These are phyloP conservation scores for Penicillium bialowiezense DNA, from an alignment of 495 filamentous ascomycete species.

Conservation along the genomic window DNA sequence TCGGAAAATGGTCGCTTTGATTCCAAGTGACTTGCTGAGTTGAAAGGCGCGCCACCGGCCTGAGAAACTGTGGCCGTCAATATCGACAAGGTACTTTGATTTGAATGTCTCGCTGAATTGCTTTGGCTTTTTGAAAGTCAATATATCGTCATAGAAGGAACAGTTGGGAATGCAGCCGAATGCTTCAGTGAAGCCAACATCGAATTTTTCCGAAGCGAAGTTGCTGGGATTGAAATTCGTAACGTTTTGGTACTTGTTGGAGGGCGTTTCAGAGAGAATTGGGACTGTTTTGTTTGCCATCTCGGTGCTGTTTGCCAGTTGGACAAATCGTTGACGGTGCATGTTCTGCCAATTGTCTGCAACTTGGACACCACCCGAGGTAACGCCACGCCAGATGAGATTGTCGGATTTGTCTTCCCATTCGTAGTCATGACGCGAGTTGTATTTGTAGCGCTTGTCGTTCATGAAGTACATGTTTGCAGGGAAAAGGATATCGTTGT, in stretches of 20 bases:
- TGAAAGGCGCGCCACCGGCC: conserved; percentile 70
- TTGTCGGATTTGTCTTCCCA: conserved; percentile 40
- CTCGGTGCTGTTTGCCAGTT: conserved; percentile 56
- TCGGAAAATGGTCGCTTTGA: conserved; percentile 72
- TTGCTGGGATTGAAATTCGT: conserved; percentile 25
- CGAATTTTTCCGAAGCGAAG: conserved; percentile 36
- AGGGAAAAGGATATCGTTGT: conserved; percentile 78
- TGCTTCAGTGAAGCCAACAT: conserved; percentile 41
- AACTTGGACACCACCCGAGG: conserved; percentile 41
- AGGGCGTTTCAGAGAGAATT: conserved; percentile 23
- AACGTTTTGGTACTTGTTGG: conserved; percentile 14
- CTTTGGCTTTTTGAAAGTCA: conserved; percentile 24
- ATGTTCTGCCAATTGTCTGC: conserved; percentile 32
- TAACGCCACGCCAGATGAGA: conserved; percentile 51
- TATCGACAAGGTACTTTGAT: conserved; percentile 61
- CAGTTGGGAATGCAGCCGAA: conserved; percentile 43
- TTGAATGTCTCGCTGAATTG: conserved; percentile 52
- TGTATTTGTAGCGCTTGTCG: conserved; percentile 63
- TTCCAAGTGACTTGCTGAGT: conserved; percentile 57
- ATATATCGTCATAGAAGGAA: conserved; percentile 34
- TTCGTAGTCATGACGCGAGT: conserved; percentile 29
- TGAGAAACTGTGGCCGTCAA: conserved; percentile 72
- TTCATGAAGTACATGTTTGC: conserved; percentile 73
- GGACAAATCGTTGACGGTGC: conserved; percentile 50
- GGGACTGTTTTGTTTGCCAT: conserved; percentile 33